phyloP scores from a whole-genome alignment of 2,329 filamentous ascomycete genomes.

The Lasiodiplodia sp. region DNA sequence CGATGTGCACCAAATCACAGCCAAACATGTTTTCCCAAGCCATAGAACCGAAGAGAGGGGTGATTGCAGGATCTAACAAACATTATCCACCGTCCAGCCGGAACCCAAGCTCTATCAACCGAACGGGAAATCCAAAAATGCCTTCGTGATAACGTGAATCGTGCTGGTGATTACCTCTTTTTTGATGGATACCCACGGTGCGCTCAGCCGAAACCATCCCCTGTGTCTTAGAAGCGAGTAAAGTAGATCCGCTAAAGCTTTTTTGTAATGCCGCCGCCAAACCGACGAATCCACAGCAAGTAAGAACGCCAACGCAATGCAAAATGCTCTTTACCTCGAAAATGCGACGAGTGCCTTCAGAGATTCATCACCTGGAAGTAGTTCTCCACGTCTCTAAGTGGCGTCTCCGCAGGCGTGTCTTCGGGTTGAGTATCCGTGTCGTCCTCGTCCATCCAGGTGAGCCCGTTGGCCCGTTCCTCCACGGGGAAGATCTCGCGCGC shows the following conservation, averaged over 20 bases:
- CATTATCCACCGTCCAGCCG: slow-evolving; percentile 10
- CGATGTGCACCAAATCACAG: background rate
- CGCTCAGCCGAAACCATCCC: slow-evolving; percentile 5
- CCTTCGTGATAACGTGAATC: slow-evolving; percentile 6
- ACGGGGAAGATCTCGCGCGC: slow-evolving; percentile 91
- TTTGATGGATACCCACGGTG: slow-evolving; percentile 17
- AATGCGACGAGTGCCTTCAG: slow-evolving; percentile 16
- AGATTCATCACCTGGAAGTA: slow-evolving; percentile 31
- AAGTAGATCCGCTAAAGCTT: slow-evolving; percentile 3
- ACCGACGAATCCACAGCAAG: background rate
- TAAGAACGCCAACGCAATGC: slow-evolving; percentile 30
- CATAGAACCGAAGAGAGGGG: background rate
- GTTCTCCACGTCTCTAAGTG: slow-evolving; percentile 27
- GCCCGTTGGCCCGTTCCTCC: slow-evolving; percentile 91
- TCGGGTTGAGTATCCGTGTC: slow-evolving; percentile 34
- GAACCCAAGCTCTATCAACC: slow-evolving; percentile 13
- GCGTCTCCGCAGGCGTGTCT: slow-evolving; percentile 20
- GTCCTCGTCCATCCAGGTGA: slow-evolving; percentile 84
- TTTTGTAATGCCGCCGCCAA: slow-evolving; percentile 18
- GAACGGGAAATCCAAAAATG: slow-evolving; percentile 6
- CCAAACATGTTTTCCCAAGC: background rate
- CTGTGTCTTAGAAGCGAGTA: background rate
- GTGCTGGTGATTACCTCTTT: slow-evolving; percentile 21
- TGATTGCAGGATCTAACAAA: background rate
- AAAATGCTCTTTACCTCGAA: slow-evolving; percentile 20